phyloP scores from a whole-genome alignment of 768 basidiomycete genomes.

The Suillus cothurnatus region DNA sequence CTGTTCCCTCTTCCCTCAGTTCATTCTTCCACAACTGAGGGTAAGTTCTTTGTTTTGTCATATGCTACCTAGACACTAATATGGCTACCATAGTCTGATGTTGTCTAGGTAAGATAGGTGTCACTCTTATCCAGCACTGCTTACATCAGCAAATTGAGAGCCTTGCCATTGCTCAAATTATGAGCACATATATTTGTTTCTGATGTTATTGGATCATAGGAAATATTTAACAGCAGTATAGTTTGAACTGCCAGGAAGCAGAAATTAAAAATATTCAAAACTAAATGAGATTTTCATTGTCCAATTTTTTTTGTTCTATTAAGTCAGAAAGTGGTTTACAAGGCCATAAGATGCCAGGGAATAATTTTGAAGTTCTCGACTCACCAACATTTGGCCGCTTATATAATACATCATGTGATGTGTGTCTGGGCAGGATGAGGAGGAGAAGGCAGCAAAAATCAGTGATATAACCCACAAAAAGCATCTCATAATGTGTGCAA shows the following conservation, averaged over 20 bases:
- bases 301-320: not conserved
- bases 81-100: too few relatives aligned
- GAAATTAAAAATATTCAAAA: not conserved
- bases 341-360: not conserved
- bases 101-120: too few relatives aligned
- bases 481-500: not conserved
- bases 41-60: too few relatives aligned
- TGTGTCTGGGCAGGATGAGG: not conserved
- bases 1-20: too few relatives aligned
- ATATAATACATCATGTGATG: not conserved
- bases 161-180: too few relatives aligned
- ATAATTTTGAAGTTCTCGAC: not conserved
- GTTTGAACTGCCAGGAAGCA: not conserved
- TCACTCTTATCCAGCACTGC: too few relatives aligned
- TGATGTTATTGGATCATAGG: not conserved
- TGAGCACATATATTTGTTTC: not conserved
- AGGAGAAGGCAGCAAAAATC: not conserved
- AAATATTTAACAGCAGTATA: not conserved
- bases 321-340: not conserved
- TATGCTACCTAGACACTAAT: too few relatives aligned
- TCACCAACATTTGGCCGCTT: not conserved
- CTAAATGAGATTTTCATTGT: not conserved
- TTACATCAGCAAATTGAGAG: too few relatives aligned
- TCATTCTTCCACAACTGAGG: too few relatives aligned
- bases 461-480: not conserved